Conservation (phyloP, 169 alveolate genomes). For the Eimeria falciformis region DNA sequence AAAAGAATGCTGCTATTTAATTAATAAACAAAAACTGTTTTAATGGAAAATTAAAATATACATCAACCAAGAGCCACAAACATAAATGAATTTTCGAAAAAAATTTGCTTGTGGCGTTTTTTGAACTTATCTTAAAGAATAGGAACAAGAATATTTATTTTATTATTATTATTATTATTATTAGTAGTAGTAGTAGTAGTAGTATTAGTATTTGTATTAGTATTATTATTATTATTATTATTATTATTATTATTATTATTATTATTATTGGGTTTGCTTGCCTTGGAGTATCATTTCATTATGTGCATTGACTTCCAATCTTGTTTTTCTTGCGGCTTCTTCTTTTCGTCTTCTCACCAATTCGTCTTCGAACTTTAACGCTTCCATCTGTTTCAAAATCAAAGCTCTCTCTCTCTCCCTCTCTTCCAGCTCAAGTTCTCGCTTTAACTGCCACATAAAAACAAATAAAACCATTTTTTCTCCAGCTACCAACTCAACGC, state of each 20-base stretch:
- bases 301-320: conserved; percentile 85
- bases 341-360: conserved; percentile 77
- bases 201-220: not conserved
- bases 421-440: conserved; percentile 79
- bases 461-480: not conserved
- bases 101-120: too few relatives aligned
- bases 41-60: too few relatives aligned
- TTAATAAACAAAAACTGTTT: too few relatives aligned
- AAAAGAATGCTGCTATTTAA: too few relatives aligned
- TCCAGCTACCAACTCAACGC: too few relatives aligned
- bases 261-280: not conserved
- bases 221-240: not conserved
- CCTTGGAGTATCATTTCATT: conserved; percentile 80
- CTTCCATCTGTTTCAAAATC: conserved; percentile 84
- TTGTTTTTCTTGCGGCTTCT: conserved; percentile 77
- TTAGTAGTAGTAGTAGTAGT: too few relatives aligned
- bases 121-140: not conserved
- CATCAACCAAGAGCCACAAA: not conserved
- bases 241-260: not conserved
- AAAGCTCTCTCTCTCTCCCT: conserved; percentile 85
- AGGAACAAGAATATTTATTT: not conserved
- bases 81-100: not conserved
- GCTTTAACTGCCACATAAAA: conserved; percentile 3
- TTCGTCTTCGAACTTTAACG: conserved; percentile 84
- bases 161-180: too few relatives aligned